Percentiles rank a stretch among this genome's conserved stretches.
Conservation (phyloP, 2,329 filamentous ascomycete species). For the Clonostachys byssicola region DNA sequence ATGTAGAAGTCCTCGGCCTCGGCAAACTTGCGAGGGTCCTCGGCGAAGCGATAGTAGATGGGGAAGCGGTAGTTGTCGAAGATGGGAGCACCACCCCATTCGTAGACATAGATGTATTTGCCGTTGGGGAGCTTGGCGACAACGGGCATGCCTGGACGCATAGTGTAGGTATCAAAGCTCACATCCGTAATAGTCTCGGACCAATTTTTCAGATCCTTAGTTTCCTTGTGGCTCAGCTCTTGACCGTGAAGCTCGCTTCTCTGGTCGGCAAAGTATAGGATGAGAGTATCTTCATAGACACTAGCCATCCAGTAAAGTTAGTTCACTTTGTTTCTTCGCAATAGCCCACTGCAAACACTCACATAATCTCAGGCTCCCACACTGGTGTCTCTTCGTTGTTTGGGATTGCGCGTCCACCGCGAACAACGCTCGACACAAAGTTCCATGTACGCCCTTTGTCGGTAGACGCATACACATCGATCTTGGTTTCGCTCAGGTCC, state of each 20-base stretch:
- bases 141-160: slow-evolving; percentile 63
- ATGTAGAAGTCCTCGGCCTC: slow-evolving; percentile 22
- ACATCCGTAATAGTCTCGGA: slow-evolving; percentile 54
- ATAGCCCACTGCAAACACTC: too few relatives aligned
- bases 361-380: background rate
- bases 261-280: slow-evolving; percentile 69
- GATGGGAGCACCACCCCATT: slow-evolving; percentile 46
- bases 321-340: too few relatives aligned
- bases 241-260: slow-evolving; percentile 59
- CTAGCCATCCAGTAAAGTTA: background rate
- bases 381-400: slow-evolving; percentile 53
- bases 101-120: slow-evolving; percentile 53
- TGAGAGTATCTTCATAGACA: slow-evolving; percentile 47
- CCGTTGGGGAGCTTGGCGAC: slow-evolving; percentile 43
- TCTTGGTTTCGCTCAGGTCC: slow-evolving; percentile 58
- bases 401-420: slow-evolving; percentile 53
- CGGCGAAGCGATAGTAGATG: slow-evolving; percentile 38
- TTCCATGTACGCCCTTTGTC: slow-evolving; percentile 61
- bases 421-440: slow-evolving; percentile 61
- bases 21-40: slow-evolving; percentile 28
- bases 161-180: slow-evolving; percentile 49
- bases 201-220: slow-evolving; percentile 59
- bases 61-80: slow-evolving; percentile 29
- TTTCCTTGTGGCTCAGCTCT: slow-evolving; percentile 61
- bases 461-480: slow-evolving; percentile 62